phyloP scores from a whole-genome alignment of 1,139 yeast genomes.

The Pichia sp. region DNA sequence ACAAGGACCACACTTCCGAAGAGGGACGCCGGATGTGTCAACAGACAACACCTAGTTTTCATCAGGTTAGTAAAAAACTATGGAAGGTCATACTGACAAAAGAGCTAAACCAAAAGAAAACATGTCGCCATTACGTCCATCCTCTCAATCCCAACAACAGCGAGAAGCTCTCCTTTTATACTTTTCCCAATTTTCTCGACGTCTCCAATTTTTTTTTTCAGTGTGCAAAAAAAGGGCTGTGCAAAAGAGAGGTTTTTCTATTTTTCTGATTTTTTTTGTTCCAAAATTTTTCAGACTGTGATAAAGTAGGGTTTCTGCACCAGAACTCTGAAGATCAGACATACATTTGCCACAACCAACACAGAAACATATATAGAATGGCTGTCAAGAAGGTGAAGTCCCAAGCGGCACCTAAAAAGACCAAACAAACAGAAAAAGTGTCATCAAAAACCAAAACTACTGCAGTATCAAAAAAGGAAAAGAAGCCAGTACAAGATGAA shows the following conservation, averaged over 20 bases:
- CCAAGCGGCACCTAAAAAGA: not conserved
- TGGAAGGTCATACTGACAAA: constrained; percentile 34
- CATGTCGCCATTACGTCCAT: too few species aligned
- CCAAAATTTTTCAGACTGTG: not conserved
- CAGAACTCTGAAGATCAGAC: too few species aligned
- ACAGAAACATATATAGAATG: not conserved
- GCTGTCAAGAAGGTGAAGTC: not conserved
- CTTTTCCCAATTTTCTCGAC: not conserved
- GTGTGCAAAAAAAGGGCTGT: too few species aligned
- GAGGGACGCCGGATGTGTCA: constrained; percentile 43
- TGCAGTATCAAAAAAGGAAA: constrained; percentile 4
- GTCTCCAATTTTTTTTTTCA: not conserved
- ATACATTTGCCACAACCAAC: too few species aligned
- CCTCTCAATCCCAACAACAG: not conserved
- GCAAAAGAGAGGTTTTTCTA: not conserved
- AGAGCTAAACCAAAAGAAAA: constrained; percentile 17
- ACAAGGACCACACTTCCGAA: constrained; percentile 35
- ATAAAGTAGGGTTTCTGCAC: too few species aligned
- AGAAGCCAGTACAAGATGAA: not conserved
- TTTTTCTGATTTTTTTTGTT: not conserved
- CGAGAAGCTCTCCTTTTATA: constrained; percentile 3
- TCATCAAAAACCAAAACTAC: constrained; percentile 4
- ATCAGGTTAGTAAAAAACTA: constrained; percentile 46
- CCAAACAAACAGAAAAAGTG: constrained; percentile 13
- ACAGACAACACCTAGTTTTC: constrained; percentile 49